These are phyloP conservation scores for Boletus rubescentipes DNA, from an alignment of 768 basidiomycete genomes.

Conservation along the genomic window DNA sequence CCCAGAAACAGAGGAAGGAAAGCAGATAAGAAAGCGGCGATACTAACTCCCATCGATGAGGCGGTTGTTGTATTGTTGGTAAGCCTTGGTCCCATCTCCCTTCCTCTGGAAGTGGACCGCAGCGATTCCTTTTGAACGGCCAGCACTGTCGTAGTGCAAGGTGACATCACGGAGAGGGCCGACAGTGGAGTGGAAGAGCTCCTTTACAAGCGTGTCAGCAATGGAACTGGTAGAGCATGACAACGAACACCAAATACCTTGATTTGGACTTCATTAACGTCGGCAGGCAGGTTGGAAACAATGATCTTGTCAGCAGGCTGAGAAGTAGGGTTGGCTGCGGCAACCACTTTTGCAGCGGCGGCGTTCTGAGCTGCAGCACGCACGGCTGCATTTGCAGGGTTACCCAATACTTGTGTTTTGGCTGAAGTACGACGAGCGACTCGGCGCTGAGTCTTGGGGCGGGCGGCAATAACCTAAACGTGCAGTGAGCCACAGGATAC, in stretches of 20 bases:
- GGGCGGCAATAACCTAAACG: slow-evolving; percentile 64
- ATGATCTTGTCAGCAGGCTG: slow-evolving; percentile 82
- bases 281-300: slow-evolving; percentile 88
- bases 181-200: slow-evolving; percentile 88
- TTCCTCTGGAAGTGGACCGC: slow-evolving; percentile 81
- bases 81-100: slow-evolving; percentile 91
- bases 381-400: slow-evolving; percentile 45
- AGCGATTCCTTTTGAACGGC: slow-evolving; percentile 90
- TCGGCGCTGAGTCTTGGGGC: slow-evolving; percentile 45
- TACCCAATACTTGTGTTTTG: slow-evolving; percentile 64
- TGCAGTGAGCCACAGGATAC: slow-evolving; percentile 9
- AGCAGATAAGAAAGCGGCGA: slow-evolving; percentile 47
- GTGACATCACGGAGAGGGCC: slow-evolving; percentile 83
- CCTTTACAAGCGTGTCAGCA: slow-evolving; percentile 48
- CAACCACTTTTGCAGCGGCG: slow-evolving; percentile 41
- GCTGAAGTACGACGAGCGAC: slow-evolving; percentile 46
- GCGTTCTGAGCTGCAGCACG: slow-evolving; percentile 52
- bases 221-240: not conserved
- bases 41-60: slow-evolving; percentile 99
- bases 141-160: slow-evolving; percentile 80
- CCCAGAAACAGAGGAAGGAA: slow-evolving; percentile 31
- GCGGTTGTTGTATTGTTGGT: slow-evolving; percentile 93
- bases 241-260: slow-evolving; percentile 55
- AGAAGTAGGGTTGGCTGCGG: slow-evolving; percentile 38
- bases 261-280: slow-evolving; percentile 93